These are phyloP conservation scores for Talaromyces sp. DNA, from an alignment of 2,329 filamentous ascomycete species.

Conservation along the genomic window DNA sequence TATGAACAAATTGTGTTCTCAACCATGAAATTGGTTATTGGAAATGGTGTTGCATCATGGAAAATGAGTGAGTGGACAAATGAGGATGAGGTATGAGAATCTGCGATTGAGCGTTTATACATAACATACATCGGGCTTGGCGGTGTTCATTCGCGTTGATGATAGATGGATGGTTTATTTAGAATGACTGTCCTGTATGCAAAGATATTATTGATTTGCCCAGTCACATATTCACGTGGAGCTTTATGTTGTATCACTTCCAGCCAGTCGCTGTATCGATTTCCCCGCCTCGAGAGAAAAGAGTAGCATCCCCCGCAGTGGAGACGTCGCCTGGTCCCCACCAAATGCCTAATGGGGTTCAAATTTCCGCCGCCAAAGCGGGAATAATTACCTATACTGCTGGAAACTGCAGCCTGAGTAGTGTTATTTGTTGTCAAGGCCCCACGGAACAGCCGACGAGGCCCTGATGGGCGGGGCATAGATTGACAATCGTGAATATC, in stretches of 20 bases:
- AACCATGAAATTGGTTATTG: slow-evolving; percentile 65
- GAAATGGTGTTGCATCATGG: slow-evolving; percentile 67
- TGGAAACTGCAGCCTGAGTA: slow-evolving; percentile 5
- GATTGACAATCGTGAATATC: slow-evolving; percentile 2
- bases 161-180: too few species aligned
- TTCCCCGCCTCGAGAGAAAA: neutral
- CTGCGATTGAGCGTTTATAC: neutral
- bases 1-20: slow-evolving; percentile 70
- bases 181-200: too few species aligned
- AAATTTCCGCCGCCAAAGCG: slow-evolving; percentile 7
- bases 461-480: slow-evolving; percentile 11
- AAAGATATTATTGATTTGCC: too few species aligned
- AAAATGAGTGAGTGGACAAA: slow-evolving; percentile 62
- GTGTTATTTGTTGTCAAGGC: slow-evolving; percentile 1
- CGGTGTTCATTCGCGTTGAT: too few species aligned
- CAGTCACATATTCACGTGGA: too few species aligned
- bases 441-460: slow-evolving; percentile 3
- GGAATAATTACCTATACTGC: slow-evolving; percentile 7
- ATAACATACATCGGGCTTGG: neutral
- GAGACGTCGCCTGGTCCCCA: neutral
- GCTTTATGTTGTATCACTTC: too few species aligned
- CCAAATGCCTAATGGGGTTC: neutral
- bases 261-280: neutral
- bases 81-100: slow-evolving; percentile 3
- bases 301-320: slow-evolving; percentile 15